A percentile compares a stretch with the other conserved stretches of the same genome.
Evolutionary conservation across 129 eudicot genomes (phyloP).

Genomic region (Flaveria linearis): DNA sequence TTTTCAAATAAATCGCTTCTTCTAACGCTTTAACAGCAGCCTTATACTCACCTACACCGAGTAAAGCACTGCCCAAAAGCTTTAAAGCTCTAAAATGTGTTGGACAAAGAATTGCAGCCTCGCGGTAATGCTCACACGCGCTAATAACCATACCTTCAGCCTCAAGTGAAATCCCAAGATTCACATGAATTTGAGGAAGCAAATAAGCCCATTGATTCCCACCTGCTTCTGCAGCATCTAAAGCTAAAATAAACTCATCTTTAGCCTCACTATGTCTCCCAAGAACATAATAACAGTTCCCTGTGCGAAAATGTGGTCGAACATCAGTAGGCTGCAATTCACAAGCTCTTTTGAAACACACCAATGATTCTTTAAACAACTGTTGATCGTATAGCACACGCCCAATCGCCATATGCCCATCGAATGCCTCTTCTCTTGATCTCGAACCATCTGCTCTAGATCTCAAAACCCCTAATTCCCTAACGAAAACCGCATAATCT

Average conservation of each 20-base stretch:
- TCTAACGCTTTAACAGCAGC: slow-evolving; percentile 96
- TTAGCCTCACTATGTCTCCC: slow-evolving; percentile 65
- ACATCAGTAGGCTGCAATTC: slow-evolving; percentile 94
- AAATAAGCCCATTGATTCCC: slow-evolving; percentile 94
- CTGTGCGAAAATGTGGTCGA: slow-evolving; percentile 88
- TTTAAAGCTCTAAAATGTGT: slow-evolving; percentile 96
- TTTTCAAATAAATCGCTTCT: slow-evolving; percentile 87
- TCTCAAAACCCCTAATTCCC: slow-evolving; percentile 86
- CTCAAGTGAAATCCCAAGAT: slow-evolving; percentile 89
- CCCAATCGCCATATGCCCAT: slow-evolving; percentile 98
- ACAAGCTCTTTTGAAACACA: slow-evolving; percentile 87
- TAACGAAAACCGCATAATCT: slow-evolving; percentile 64
- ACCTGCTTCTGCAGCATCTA: slow-evolving; percentile 91
- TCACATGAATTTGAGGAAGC: slow-evolving; percentile 97
- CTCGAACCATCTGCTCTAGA: slow-evolving; percentile 77
- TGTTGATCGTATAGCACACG: slow-evolving; percentile 75
- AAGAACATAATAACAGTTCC: slow-evolving; percentile 82
- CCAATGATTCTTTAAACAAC: slow-evolving; percentile 70
- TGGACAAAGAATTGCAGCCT: slow-evolving; percentile 97
- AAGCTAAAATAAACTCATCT: slow-evolving; percentile 73
- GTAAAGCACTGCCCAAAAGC: slow-evolving; percentile 95
- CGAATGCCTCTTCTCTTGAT: slow-evolving; percentile 87
- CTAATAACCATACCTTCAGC: slow-evolving; percentile 94
- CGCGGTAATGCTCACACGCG: slow-evolving; percentile 99
- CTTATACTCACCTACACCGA: slow-evolving; percentile 94